A percentile compares a stretch with the other conserved stretches of the same genome.
Evolutionary conservation across 345 rosid genomes (phyloP).

Genomic region (Ailanthus altissimus): DNA sequence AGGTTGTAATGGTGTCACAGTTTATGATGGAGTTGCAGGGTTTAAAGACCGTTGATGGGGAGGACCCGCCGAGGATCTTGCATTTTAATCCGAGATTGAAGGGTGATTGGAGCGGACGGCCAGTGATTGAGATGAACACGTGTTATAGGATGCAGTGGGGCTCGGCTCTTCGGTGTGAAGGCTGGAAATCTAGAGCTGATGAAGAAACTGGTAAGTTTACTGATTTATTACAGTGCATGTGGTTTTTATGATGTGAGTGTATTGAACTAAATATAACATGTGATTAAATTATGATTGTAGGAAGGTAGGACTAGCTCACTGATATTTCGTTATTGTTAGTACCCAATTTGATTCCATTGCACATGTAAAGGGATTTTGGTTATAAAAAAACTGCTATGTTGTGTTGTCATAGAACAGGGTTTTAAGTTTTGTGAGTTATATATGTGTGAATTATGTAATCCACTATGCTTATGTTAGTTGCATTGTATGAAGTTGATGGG

Average conservation of each 20-base stretch:
- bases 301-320: background rate
- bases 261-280: background rate
- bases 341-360: background rate
- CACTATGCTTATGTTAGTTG: background rate
- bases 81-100: constrained; percentile 91
- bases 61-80: constrained; percentile 90
- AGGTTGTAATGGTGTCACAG: constrained; percentile 72
- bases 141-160: constrained; percentile 99
- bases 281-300: too few relatives aligned
- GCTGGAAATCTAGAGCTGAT: constrained; percentile 78
- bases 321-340: background rate
- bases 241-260: background rate
- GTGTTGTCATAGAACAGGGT: background rate
- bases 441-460: background rate
- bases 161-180: constrained; percentile 75
- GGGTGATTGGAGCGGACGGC: constrained; percentile 93
- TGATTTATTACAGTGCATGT: background rate
- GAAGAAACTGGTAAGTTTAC: constrained; percentile 76
- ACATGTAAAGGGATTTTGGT: background rate
- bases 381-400: background rate
- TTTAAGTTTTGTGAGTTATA: background rate
- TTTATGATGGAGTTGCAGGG: constrained; percentile 90
- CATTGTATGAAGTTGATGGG: constrained; percentile 64
- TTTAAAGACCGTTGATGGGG: constrained; percentile 83
- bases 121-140: constrained; percentile 94